Percentiles rank a stretch among this genome's conserved stretches.
Evolutionary conservation across 2,329 filamentous ascomycete genomes (phyloP).

Genomic region (Apiospora arundinis): DNA sequence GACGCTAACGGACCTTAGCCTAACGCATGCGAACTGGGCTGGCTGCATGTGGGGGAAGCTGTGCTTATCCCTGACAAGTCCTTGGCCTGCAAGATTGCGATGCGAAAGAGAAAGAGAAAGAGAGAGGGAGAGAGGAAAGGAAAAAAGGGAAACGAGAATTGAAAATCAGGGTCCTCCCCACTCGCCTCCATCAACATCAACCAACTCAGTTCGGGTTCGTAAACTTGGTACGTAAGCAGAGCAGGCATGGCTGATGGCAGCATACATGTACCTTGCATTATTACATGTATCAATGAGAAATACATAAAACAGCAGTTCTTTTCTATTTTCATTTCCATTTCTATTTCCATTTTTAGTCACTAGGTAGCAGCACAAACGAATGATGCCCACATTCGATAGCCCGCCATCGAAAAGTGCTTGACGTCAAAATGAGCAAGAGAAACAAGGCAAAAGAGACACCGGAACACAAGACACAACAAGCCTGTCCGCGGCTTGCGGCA

Average conservation of each 20-base stretch:
- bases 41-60: conserved; percentile 16
- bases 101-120: not conserved
- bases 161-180: conserved; percentile 15
- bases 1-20: conserved; percentile 4
- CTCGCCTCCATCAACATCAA: not conserved
- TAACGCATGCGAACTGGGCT: conserved; percentile 12
- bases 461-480: not conserved
- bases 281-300: no score
- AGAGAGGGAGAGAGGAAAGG: no score
- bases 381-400: no score
- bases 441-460: not conserved
- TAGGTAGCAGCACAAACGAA: no score
- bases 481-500: not conserved
- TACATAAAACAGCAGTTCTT: no score
- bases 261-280: no score
- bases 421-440: not conserved
- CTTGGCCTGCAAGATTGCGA: not conserved
- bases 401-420: not conserved
- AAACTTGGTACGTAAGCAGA: not conserved
- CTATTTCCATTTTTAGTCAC: no score
- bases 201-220: not conserved
- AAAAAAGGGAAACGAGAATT: not conserved
- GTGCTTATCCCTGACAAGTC: not conserved
- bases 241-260: no score
- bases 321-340: no score